phyloP scores from a whole-genome alignment of 1,284 basidiomycete species.

The Cutaneotrichosporon sp. region DNA sequence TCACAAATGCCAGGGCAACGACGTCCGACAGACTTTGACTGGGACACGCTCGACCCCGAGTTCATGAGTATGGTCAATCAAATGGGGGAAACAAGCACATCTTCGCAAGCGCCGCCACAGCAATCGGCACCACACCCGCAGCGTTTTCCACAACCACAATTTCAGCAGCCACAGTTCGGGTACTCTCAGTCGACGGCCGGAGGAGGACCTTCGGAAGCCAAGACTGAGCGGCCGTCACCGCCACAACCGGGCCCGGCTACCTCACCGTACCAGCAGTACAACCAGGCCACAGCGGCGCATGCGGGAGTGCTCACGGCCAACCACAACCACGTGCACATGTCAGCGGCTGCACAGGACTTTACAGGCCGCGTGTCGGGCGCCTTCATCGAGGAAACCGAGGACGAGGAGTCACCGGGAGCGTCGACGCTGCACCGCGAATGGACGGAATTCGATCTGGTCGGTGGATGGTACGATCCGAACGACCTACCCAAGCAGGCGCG shows the following conservation, averaged over 20 bases:
- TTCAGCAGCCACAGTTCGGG: not conserved
- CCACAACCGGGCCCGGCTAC: not conserved
- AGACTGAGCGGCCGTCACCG: not conserved
- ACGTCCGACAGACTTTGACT: slow-evolving; percentile 30
- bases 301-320: not conserved
- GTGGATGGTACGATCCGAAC: slow-evolving; percentile 46
- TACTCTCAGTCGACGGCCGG: not conserved
- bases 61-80: slow-evolving; percentile 38
- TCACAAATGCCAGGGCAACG: not conserved
- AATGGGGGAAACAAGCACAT: slow-evolving; percentile 19
- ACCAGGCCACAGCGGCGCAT: not conserved
- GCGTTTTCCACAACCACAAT: not conserved
- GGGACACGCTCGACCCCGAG: slow-evolving; percentile 38
- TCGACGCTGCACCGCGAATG: not conserved
- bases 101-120: not conserved
- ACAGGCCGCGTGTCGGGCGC: not conserved
- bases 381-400: slow-evolving; percentile 2
- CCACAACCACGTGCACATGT: not conserved
- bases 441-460: slow-evolving; percentile 27
- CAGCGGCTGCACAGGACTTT: not conserved
- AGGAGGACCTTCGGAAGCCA: not conserved
- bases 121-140: not conserved
- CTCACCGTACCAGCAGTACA: not conserved
- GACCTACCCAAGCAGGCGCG: slow-evolving; percentile 44
- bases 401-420: not conserved